Evolutionary conservation across 1,284 basidiomycete genomes (phyloP), one percentile per base, ranked within the genome.

Genomic region (Cutaneotrichosporon sp.): DNA sequence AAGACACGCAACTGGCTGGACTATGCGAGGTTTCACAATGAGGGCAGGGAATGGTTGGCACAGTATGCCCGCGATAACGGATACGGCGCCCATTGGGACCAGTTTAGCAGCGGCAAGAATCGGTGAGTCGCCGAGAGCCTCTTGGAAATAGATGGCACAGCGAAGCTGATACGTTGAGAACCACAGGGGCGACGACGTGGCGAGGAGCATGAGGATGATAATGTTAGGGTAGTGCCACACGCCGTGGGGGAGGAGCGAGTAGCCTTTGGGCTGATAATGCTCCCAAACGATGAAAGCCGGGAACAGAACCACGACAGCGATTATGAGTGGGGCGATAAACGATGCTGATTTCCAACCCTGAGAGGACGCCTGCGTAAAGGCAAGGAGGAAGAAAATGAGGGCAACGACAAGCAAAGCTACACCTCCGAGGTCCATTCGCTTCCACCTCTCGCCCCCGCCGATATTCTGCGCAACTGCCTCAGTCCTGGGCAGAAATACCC

Each of bases 151-250:
- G 19, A 66, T 68, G 14, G 70, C 71, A 33, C 64, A 54, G 42
- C 70, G 64, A 39, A 72, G 68, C 57, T 72, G 70, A 43, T 57
- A 64, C 26, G 61, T 63, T 5, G 69, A 70, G 46, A 73, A 63
- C 56, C 56, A 56, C 20, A 52, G 38, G 41, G 51, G 51, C 5
- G n/a, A 29, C 20, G 27, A 22, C 56, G 67, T 69, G 52, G 66
- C 62, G 60, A 69, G 70, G 25, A 71, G 50, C 35, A 72, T 62
- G 33, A 71, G 58, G 3, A 67, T 64, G 59, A 66, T 61, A 50
- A 74, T 67, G 63, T 74, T 74, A 48, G 70, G 70, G 61, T 61
- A 68, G 16, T 16, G 24, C 67, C 69, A 74, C 31, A 70, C 63
- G 35, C 63, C 66, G 54, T 69, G 65, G 5, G 70, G 71, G 17